Base-by-base conservation (phyloP, 139 green algal genomes). In the Ostreobium quekettii region DNA sequence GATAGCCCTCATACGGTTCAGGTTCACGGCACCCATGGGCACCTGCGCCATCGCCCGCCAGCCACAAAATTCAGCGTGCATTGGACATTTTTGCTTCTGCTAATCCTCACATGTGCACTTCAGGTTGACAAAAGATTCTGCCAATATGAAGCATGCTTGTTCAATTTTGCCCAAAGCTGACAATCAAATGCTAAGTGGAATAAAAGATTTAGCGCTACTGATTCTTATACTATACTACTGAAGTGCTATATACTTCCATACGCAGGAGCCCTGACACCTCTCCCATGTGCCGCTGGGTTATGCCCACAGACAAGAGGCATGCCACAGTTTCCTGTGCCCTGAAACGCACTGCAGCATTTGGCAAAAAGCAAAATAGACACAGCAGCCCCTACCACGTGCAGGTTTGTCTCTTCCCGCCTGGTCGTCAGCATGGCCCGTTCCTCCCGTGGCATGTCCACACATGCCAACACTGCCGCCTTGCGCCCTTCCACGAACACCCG, bases 351-450 rank as follows among this genome's bases (percentile, higher is more conserved):
- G 22, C 61, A 19, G 22, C 33, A 37, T 46, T 28, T 11, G 33
- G 36, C 28, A 3, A 46, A 61, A 22, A 31, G 4, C 8, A 33
- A 31, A 36, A 29, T 5, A 46, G 33, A 56, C 22, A 36, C 2
- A 38, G 37, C 31, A 29, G 2, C n/a, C 15, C 76, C 71, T 53
- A 92, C 86, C 57, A 81, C 92, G 49, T 97, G 92, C 26, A 97
- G 73, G 78, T 87, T 85, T 22, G 86, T 84, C 53, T 88, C 77
- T 38, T 76, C 74, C 71, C 91, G 85, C 70, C 94, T 81, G 26
- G 80, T 89, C 56, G 86, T 97, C 3, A 95, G 72, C 60, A 91
- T 79, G 31, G 42, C 26, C 4, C 36, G 28, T 32, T 90, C 83
- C 64, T 84, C 79, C 0, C 70, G 53, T 0, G 74, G 60, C 74